Percentiles rank a stretch among this genome's conserved stretches.
Conservation (phyloP, 108 stramenopile species). For the Schizochytrium sp. region DNA sequence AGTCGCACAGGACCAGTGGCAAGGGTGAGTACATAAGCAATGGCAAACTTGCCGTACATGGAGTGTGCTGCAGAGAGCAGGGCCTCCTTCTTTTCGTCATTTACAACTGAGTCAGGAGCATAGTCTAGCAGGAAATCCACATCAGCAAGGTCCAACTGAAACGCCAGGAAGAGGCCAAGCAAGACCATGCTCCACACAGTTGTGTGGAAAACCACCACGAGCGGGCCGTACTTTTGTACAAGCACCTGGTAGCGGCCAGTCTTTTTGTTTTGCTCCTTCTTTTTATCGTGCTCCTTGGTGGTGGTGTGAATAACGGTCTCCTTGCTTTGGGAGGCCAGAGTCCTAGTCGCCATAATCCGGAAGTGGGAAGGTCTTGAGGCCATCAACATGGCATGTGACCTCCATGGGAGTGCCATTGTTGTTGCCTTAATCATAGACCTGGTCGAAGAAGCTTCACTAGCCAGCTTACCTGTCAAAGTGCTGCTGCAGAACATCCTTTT, state of each 20-base stretch:
- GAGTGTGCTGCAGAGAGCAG: constrained; percentile 59
- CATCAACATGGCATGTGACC: neutral
- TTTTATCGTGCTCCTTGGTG: constrained; percentile 37
- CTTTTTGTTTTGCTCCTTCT: neutral
- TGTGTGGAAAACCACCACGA: constrained; percentile 49
- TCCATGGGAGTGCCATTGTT: neutral
- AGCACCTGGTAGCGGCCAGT: constrained; percentile 9
- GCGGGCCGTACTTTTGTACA: constrained; percentile 56
- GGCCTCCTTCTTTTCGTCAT: constrained; percentile 14
- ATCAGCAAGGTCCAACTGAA: constrained; percentile 8
- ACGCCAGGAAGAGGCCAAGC: neutral
- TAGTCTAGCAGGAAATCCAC: constrained; percentile 40
- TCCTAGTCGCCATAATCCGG: constrained; percentile 30
- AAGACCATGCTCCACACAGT: constrained; percentile 11
- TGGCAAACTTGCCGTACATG: constrained; percentile 53
- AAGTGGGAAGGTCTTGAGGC: neutral
- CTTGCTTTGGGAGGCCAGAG: constrained; percentile 10
- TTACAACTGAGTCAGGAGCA: neutral
- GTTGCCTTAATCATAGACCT: neutral
- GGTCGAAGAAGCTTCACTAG: neutral
- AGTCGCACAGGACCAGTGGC: neutral
- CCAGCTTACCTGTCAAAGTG: too few species aligned
- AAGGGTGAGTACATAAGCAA: constrained; percentile 28
- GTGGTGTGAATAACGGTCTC: constrained; percentile 10
- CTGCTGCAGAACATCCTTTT: too few species aligned